phyloP scores from a whole-genome alignment of 768 basidiomycete genomes.

The Rhodotorula graminis region DNA sequence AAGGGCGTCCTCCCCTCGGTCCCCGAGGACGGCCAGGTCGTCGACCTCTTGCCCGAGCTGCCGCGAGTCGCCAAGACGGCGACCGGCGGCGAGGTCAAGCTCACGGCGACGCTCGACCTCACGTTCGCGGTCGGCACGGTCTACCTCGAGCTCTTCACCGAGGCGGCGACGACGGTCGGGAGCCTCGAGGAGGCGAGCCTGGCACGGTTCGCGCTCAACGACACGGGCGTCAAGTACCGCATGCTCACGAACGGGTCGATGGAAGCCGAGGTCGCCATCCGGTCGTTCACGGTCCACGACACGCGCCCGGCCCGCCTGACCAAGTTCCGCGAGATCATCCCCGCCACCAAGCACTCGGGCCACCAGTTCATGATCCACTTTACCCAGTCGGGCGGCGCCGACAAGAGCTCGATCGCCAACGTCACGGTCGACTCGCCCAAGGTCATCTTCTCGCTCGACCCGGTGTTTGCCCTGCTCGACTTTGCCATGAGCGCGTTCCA shows the following conservation, averaged over 20 bases:
- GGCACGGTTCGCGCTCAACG: conserved; percentile 73
- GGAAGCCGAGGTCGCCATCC: conserved; percentile 80
- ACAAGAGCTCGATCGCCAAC: conserved; percentile 64
- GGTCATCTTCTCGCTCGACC: conserved; percentile 86
- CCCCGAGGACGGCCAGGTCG: conserved; percentile 15
- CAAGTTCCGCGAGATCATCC: conserved; percentile 90
- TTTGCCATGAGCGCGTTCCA: conserved; percentile 67
- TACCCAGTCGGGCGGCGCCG: conserved; percentile 62
- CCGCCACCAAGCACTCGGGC: conserved; percentile 80
- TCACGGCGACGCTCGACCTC: conserved; percentile 68
- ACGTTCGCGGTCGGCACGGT: conserved; percentile 65
- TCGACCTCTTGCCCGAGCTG: conserved; percentile 50
- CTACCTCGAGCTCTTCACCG: conserved; percentile 81
- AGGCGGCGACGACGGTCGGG: conserved; percentile 55
- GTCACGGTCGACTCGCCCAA: conserved; percentile 87
- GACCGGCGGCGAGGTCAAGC: conserved; percentile 47
- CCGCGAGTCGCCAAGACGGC: conserved; percentile 41
- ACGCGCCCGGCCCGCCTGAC: conserved; percentile 68
- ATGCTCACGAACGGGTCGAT: conserved; percentile 73
- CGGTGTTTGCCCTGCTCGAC: conserved; percentile 76
- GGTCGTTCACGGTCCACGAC: conserved; percentile 86
- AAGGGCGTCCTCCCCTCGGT: conserved; percentile 6
- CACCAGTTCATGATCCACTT: conserved; percentile 87
- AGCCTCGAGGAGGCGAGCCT: conserved; percentile 74
- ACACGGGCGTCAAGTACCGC: conserved; percentile 73